Evolutionary conservation across 129 eudicot genomes (phyloP).

Genomic region (Chrysanthemum lavandulifolium): DNA sequence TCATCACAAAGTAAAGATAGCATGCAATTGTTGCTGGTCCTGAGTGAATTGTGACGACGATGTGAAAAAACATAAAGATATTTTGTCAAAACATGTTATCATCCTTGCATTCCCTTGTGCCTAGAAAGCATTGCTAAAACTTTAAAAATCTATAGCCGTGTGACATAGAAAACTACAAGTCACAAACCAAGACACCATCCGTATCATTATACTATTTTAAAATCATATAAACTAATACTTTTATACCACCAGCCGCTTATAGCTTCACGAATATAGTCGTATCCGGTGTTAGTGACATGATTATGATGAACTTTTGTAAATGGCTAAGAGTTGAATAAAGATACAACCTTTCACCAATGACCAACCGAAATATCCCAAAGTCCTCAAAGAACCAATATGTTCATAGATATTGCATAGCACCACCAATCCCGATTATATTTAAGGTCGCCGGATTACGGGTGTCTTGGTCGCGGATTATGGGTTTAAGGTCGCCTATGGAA

Average conservation of each 20-base stretch:
- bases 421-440: too few relatives aligned
- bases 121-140: slow-evolving; percentile 54
- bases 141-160: neutral
- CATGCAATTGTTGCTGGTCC: too few relatives aligned
- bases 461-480: too few relatives aligned
- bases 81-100: slow-evolving; percentile 32
- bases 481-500: too few relatives aligned
- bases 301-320: neutral
- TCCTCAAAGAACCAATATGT: slow-evolving; percentile 69
- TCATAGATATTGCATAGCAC: slow-evolving; percentile 62
- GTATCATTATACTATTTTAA: slow-evolving; percentile 68
- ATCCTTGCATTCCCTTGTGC: slow-evolving; percentile 93
- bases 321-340: neutral
- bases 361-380: neutral
- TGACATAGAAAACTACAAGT: slow-evolving; percentile 5
- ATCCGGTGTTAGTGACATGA: neutral
- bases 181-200: slow-evolving; percentile 90
- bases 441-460: too few relatives aligned
- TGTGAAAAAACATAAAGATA: too few relatives aligned
- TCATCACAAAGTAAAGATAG: too few relatives aligned
- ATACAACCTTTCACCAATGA: neutral
- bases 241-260: slow-evolving; percentile 71
- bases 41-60: too few relatives aligned
- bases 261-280: neutral
- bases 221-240: slow-evolving; percentile 91